These are phyloP conservation scores for Colletotrichum simmondsii DNA, from an alignment of 2,329 filamentous ascomycete species.

Conservation along the genomic window DNA sequence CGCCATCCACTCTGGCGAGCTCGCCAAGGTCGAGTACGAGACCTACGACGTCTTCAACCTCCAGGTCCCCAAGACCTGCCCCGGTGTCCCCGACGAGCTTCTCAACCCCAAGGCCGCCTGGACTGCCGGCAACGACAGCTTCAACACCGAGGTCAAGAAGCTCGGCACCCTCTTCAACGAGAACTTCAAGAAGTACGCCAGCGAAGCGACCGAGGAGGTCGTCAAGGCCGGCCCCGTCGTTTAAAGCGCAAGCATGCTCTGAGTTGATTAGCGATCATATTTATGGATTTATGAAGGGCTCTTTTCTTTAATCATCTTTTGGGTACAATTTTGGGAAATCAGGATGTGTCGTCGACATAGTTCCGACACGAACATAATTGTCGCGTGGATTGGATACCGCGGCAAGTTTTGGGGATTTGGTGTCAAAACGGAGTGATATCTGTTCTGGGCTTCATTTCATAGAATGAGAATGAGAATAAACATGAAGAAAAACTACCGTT, in stretches of 20 bases:
- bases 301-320: conserved; percentile 20
- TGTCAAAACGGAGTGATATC: conserved; percentile 19
- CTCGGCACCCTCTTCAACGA: conserved; percentile 90
- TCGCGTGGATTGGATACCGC: neutral
- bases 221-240: conserved; percentile 71
- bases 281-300: conserved; percentile 13
- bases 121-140: conserved; percentile 84
- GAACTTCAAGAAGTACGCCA: conserved; percentile 97
- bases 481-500: neutral
- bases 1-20: conserved; percentile 96
- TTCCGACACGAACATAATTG: conserved; percentile 24
- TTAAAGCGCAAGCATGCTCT: conserved; percentile 28
- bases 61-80: conserved; percentile 90
- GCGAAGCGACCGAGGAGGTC: conserved; percentile 83
- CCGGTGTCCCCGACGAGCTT: conserved; percentile 88
- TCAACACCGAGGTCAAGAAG: conserved; percentile 90
- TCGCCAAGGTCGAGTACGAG: conserved; percentile 93
- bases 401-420: neutral
- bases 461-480: conserved; percentile 18
- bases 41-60: conserved; percentile 97
- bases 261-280: neutral
- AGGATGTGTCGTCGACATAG: conserved; percentile 24
- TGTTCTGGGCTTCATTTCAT: conserved; percentile 21
- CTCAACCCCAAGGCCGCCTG: conserved; percentile 95
- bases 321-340: conserved; percentile 18